phyloP scores from a whole-genome alignment of 2,329 filamentous ascomycete species.

The Chaetomium sp. region DNA sequence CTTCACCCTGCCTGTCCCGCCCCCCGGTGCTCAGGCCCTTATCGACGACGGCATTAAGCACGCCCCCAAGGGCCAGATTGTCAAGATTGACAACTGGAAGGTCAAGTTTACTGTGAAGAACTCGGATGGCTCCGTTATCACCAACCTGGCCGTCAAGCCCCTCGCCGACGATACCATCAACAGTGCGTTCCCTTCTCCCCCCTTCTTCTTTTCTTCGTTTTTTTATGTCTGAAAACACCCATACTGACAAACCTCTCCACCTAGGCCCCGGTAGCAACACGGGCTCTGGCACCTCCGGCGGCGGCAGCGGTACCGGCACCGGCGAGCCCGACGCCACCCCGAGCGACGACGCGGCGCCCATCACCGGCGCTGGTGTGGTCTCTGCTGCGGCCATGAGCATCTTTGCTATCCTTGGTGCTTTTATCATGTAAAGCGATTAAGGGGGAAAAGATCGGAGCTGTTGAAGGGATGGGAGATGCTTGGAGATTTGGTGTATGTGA shows the following conservation, averaged over 20 bases:
- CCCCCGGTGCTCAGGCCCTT: conserved; percentile 60
- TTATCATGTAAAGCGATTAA: conserved; percentile 14
- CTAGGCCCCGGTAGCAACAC: conserved; percentile 22
- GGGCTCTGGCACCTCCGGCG: conserved; percentile 6
- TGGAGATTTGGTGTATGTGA: too few species aligned
- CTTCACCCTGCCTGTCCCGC: conserved; percentile 68
- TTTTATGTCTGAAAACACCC: too few species aligned
- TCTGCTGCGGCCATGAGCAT: conserved; percentile 19
- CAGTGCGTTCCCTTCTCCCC: conserved; percentile 21
- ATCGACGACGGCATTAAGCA: conserved; percentile 69
- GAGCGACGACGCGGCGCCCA: conserved; percentile 18
- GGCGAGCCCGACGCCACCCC: neutral
- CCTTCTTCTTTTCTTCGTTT: neutral
- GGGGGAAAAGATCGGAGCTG: too few species aligned
- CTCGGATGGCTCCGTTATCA: conserved; percentile 53
- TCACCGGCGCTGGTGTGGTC: conserved; percentile 9
- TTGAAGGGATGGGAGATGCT: too few species aligned
- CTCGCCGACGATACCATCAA: conserved; percentile 41
- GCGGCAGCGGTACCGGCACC: conserved; percentile 5
- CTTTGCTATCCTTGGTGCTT: conserved; percentile 17
- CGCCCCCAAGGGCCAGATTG: conserved; percentile 59
- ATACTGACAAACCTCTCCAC: neutral
- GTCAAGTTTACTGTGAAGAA: conserved; percentile 57
- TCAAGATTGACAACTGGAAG: conserved; percentile 49
- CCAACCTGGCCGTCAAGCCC: conserved; percentile 42